These are phyloP conservation scores for Limnanthes douglasii DNA, from an alignment of 345 rosid species.

Conservation along the genomic window DNA sequence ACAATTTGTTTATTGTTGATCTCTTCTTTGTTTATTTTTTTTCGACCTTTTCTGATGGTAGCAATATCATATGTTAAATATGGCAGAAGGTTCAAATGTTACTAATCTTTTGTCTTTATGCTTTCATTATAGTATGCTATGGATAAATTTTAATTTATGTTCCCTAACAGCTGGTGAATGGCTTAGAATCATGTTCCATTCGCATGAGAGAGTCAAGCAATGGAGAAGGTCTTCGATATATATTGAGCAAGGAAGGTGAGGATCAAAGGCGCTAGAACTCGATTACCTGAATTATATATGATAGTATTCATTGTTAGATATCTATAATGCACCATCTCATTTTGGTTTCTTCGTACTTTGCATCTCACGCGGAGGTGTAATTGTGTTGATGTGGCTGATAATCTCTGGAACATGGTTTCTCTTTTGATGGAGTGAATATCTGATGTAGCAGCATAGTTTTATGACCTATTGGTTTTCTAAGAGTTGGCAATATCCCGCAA, in stretches of 20 bases:
- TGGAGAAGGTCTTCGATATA: conserved; percentile 12
- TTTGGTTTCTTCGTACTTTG: conserved; percentile 5
- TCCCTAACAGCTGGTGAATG: conserved; percentile 39
- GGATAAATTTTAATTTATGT: conserved; percentile 9
- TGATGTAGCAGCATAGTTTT: background rate
- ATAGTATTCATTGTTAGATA: no score
- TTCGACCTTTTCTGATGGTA: no score
- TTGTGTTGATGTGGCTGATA: conserved; percentile 5
- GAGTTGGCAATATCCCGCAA: background rate
- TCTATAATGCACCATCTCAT: conserved; percentile 5
- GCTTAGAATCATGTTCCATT: conserved; percentile 44
- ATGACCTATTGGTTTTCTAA: background rate
- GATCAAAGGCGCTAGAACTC: no score
- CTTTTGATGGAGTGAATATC: background rate
- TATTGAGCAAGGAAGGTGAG: conserved; percentile 31
- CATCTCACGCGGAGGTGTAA: conserved; percentile 1
- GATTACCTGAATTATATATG: no score
- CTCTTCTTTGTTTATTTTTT: background rate
- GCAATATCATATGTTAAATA: no score
- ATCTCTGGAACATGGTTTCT: no score
- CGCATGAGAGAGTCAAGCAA: conserved; percentile 26
- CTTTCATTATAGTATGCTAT: no score
- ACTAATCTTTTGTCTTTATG: no score
- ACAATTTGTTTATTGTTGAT: conserved; percentile 5
- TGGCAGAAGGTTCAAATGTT: no score